Evolutionary conservation across 2,329 filamentous ascomycete genomes (phyloP).

Genomic region (Neonectria ditissima): DNA sequence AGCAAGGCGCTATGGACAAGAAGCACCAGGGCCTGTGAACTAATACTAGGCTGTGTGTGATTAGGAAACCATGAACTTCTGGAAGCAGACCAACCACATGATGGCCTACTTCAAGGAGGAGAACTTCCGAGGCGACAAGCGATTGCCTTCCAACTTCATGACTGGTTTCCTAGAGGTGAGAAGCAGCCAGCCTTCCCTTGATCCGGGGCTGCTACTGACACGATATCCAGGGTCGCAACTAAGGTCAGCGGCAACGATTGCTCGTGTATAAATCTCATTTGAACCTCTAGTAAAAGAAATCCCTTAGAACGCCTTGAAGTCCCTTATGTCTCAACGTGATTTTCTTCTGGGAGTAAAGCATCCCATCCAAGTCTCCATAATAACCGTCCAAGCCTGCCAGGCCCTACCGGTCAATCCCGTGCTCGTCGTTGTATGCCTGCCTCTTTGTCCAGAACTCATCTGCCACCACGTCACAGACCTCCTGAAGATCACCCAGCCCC

Average conservation of each 20-base stretch:
- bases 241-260: conserved; percentile 48
- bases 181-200: conserved; percentile 21
- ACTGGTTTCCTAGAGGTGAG: conserved; percentile 92
- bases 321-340: conserved; percentile 44
- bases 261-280: conserved; percentile 53
- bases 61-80: conserved; percentile 98
- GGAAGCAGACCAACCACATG: conserved; percentile 96
- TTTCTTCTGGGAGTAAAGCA: conserved; percentile 21
- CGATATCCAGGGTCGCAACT: conserved; percentile 66
- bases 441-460: conserved; percentile 82
- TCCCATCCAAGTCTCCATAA: conserved; percentile 19
- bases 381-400: not conserved
- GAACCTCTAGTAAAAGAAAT: conserved; percentile 44
- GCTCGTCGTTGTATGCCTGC: conserved; percentile 50
- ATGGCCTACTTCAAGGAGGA: conserved; percentile 97
- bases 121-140: conserved; percentile 78
- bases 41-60: conserved; percentile 30
- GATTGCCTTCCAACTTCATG: conserved; percentile 91
- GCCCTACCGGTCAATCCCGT: conserved; percentile 49
- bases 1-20: conserved; percentile 60
- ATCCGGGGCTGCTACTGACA: conserved; percentile 33
- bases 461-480: conserved; percentile 92
- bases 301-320: conserved; percentile 49
- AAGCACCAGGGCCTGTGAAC: conserved; percentile 64
- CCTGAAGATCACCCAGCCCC: conserved; percentile 87